A percentile compares a stretch with the other conserved stretches of the same genome.
Conservation (phyloP, 345 rosid species). For the Turnera subulata region DNA sequence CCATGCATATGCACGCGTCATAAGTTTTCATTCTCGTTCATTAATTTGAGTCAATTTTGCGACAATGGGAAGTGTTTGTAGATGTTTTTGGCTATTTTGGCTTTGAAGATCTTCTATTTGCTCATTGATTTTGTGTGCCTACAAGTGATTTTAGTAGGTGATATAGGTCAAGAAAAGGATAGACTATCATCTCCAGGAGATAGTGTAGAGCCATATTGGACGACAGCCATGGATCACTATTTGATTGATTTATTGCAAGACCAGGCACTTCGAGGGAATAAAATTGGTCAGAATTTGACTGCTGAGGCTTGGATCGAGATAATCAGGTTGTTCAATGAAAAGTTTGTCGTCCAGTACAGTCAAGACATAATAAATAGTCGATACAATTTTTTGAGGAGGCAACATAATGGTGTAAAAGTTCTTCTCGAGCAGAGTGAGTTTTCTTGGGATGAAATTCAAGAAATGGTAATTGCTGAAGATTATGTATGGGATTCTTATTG, state of each 20-base stretch:
- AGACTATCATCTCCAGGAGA: slow-evolving; percentile 12
- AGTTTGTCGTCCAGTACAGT: slow-evolving; percentile 24
- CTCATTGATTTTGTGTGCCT: no score
- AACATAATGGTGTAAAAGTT: slow-evolving; percentile 24
- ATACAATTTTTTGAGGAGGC: slow-evolving; percentile 29
- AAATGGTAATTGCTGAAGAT: slow-evolving; percentile 38
- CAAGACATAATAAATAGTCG: slow-evolving; percentile 22
- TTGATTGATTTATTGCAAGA: slow-evolving; percentile 39
- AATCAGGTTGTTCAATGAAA: slow-evolving; percentile 16
- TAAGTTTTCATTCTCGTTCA: no score
- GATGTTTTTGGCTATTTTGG: no score
- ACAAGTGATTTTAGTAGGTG: neutral
- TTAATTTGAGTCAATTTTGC: no score
- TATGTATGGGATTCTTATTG: slow-evolving; percentile 36
- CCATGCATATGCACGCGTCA: no score
- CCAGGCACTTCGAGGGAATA: slow-evolving; percentile 42
- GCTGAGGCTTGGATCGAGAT: slow-evolving; percentile 37
- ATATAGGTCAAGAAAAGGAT: slow-evolving; percentile 27
- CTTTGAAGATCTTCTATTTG: no score
- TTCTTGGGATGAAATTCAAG: slow-evolving; percentile 41
- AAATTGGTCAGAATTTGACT: slow-evolving; percentile 26
- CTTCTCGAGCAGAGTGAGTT: slow-evolving; percentile 38
- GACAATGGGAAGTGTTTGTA: no score
- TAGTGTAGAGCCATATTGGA: slow-evolving; percentile 22
- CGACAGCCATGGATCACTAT: slow-evolving; percentile 30